phyloP scores from a whole-genome alignment of 23 red algal genomes.

The Pyropia yezoensis region DNA sequence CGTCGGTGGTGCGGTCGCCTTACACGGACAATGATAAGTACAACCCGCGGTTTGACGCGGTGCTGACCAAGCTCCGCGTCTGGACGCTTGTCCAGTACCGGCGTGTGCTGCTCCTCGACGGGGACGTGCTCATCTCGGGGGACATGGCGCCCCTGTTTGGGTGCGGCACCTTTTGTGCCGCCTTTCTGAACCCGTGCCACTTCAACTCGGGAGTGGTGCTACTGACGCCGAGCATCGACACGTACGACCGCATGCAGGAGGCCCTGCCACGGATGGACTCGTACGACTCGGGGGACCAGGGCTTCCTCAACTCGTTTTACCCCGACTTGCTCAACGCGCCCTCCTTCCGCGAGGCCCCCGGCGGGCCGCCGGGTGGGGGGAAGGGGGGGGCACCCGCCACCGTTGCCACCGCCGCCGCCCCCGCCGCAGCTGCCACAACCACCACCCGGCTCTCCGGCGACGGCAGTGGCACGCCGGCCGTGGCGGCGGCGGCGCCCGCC shows the following conservation, averaged over 20 bases:
- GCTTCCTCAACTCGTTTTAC: conserved; percentile 87
- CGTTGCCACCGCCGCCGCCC: too few species aligned
- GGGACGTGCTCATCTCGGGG: conserved; percentile 63
- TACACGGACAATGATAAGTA: conserved; percentile 38
- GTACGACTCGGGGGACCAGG: conserved; percentile 92
- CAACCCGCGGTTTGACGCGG: conserved; percentile 49
- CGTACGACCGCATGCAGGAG: conserved; percentile 44
- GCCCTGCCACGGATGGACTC: conserved; percentile 46
- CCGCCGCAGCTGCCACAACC: too few species aligned
- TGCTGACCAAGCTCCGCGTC: conserved; percentile 79
- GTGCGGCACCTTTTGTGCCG: conserved; percentile 72
- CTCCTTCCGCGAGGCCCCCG: conserved; percentile 23
- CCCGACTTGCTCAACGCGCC: conserved; percentile 60
- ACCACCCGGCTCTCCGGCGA: too few species aligned
- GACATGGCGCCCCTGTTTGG: conserved; percentile 53
- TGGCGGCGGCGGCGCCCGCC: too few species aligned
- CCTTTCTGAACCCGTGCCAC: conserved; percentile 83
- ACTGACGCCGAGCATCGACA: conserved; percentile 31
- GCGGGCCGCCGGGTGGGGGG: background rate
- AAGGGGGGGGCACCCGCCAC: background rate
- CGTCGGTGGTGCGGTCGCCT: conserved; percentile 45
- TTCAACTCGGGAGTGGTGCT: conserved; percentile 90
- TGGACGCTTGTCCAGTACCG: conserved; percentile 57
- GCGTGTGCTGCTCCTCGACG: conserved; percentile 69
- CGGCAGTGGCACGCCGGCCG: too few species aligned